Base-by-base conservation (phyloP, 169 alveolate genomes). In the Plasmodium gaboni region DNA sequence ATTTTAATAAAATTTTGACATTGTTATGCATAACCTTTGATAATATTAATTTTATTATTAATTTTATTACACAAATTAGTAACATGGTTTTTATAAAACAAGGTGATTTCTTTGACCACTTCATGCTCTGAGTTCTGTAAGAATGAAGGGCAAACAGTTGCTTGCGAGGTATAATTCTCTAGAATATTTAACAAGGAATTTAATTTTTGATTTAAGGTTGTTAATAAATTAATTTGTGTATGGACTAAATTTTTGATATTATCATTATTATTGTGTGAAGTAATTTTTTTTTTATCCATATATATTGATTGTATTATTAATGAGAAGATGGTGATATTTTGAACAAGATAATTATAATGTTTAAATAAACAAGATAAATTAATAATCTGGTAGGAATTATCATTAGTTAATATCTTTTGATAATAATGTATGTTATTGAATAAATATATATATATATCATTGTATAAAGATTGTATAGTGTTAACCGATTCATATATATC, bases 241-340 rank as follows among this genome's bases (percentile, higher is more conserved):
- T 13, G 24, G 4, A 83, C 28, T 59, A 67, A 42, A 68, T 48
- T 28, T 83, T 83, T 83, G 46, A 83, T 38, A 19, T 26, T 22
- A 51, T 10, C 8, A 60, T 67, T 67, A 83, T 83, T 68, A 24
- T 67, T 74, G 57, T 48, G 22, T 9, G 64, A 32, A 2, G 69
- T 19, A 17, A 63, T 68, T 42, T 83, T 83, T 28, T 57, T 83
- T 0, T 72, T 74, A 12, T 55, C 70, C 13, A 55, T 19, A 60
- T 83, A 83, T 63, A 83, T 65, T 17, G 80, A 83, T 24, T 83
- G 91, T 32, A 83, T 83, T 67, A 50, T 83, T 67, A 83, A 55
- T 13, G 91, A 63, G 5, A 83, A 67, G 19, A 83, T 68, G 4
- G 91, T 83, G 2, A 83, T 32, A 44, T 83, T 83, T 5, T 83